A percentile compares a stretch with the other conserved stretches of the same genome.
Conservation (phyloP, 331 rosid genomes). For the Quercus phellos region DNA sequence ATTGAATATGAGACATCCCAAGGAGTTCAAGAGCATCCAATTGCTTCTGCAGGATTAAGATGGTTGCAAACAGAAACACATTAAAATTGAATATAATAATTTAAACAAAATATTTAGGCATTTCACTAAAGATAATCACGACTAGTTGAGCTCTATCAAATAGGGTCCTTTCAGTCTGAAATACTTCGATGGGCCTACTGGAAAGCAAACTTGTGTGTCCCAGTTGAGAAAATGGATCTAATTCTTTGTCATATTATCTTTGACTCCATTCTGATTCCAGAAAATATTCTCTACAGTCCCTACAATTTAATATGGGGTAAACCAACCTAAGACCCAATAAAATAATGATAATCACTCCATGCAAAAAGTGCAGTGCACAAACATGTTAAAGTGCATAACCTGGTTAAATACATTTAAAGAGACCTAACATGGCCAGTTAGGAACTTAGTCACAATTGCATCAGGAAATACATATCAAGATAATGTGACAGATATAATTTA, state of each 20-base stretch:
- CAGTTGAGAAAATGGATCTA: conserved; percentile 12
- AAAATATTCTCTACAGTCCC: conserved; percentile 18
- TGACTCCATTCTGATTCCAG: conserved; percentile 20
- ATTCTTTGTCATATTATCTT: conserved; percentile 31
- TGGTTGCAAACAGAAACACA: conserved; percentile 4
- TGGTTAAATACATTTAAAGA: background rate
- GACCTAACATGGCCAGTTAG: conserved; percentile 2
- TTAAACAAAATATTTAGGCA: background rate
- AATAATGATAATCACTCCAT: conserved; percentile 15
- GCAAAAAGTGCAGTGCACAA: conserved; percentile 31
- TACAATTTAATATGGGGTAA: conserved; percentile 14
- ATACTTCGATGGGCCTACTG: conserved; percentile 19
- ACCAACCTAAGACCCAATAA: conserved; percentile 19
- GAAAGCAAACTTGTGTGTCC: conserved; percentile 11
- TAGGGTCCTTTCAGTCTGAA: conserved; percentile 1
- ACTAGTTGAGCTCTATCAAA: background rate
- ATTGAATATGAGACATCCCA: background rate
- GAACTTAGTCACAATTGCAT: conserved; percentile 5
- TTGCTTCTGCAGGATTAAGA: background rate
- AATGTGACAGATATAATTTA: background rate
- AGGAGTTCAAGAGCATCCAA: background rate
- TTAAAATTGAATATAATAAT: background rate
- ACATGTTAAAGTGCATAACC: conserved; percentile 25
- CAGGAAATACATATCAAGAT: background rate
- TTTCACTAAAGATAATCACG: conserved; percentile 1